Evolutionary conservation across 176 grass and related monocot genomes (phyloP), one percentile per base, ranked within the genome.

Genomic region (Thinopyrum elongatum): DNA sequence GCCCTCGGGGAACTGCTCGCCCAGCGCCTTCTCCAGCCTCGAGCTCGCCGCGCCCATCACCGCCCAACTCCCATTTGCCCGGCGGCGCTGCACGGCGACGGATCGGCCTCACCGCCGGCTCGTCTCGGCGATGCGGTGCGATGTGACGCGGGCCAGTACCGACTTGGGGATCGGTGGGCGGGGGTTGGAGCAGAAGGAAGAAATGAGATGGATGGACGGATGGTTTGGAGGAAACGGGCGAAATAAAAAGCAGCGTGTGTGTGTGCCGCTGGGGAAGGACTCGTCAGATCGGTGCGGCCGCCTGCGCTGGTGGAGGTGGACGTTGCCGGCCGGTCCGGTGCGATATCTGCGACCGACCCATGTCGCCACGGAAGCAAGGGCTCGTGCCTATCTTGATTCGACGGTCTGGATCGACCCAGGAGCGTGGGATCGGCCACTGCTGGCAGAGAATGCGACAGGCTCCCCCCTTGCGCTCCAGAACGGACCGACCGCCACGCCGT

Each of bases 31-130:
- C 95, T 98, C 95, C 69, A 98, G 90, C 93, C 94, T 95, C 14
- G 95, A 98, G 85, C 95, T 77, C 89, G 93, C 93, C 62, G 95
- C 93, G 86, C 95, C 95, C 95, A 98, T 98, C 95, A 98, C 88
- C 86, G 13, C 69, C 62, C 91, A 80, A 77, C 80, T 88, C 88
- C 88, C 86, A 83, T 83, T 65, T 88, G 79, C 75, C 15, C 44
- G 67, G 11, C 39, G 57, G 63, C 47, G 62, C 12, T 11, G 35
- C 69, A 2, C 83, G 1, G 60, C 77, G 42, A 33, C 53, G 65
- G 65, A 69, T 74, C 69, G 69, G 4, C 42, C 39, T 41, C 39
- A 11, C 39, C 39, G 39, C 9, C 36, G 36, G 41, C 8, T 42
- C 41, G 41, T 9, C 10, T 42, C 11, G 42, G 46, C 46, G 46